These are phyloP conservation scores for Meira nashicola DNA, from an alignment of 1,284 basidiomycete genomes.

Conservation along the genomic window DNA sequence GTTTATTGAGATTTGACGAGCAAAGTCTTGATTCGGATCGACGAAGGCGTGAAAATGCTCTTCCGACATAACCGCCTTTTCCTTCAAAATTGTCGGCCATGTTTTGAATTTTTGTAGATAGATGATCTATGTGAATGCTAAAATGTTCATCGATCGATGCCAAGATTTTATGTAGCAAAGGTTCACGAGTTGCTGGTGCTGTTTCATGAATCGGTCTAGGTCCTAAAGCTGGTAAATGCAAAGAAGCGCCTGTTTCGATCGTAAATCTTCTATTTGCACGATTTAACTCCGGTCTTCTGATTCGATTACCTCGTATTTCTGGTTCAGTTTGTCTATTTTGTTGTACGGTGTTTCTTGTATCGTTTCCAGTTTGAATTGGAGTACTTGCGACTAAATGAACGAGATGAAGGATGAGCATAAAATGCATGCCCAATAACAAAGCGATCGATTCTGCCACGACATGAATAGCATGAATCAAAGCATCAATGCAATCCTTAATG, in stretches of 20 bases:
- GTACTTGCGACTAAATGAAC: not conserved
- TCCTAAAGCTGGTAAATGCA: not conserved
- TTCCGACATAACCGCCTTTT: not conserved
- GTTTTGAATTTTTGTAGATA: not conserved
- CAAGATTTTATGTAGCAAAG: not conserved
- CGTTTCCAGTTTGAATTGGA: not conserved
- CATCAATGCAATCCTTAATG: not conserved
- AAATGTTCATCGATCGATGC: not conserved
- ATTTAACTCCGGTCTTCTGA: not conserved
- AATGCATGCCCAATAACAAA: slow-evolving; percentile 8
- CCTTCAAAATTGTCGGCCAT: no score
- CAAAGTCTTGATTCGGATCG: not conserved
- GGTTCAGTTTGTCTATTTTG: not conserved
- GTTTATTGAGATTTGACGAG: slow-evolving; percentile 1
- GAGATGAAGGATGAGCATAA: slow-evolving; percentile 1
- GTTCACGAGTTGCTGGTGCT: not conserved
- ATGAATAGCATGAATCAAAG: slow-evolving; percentile 3
- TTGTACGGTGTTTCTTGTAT: not conserved
- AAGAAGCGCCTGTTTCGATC: not conserved
- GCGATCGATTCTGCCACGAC: not conserved
- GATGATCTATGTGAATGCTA: not conserved
- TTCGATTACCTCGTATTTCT: not conserved
- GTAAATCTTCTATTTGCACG: no score
- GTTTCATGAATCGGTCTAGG: not conserved
- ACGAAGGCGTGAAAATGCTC: no score